Evolutionary conservation across 257 asterid genomes (phyloP).

Genomic region (Solanum pinnatisectum): DNA sequence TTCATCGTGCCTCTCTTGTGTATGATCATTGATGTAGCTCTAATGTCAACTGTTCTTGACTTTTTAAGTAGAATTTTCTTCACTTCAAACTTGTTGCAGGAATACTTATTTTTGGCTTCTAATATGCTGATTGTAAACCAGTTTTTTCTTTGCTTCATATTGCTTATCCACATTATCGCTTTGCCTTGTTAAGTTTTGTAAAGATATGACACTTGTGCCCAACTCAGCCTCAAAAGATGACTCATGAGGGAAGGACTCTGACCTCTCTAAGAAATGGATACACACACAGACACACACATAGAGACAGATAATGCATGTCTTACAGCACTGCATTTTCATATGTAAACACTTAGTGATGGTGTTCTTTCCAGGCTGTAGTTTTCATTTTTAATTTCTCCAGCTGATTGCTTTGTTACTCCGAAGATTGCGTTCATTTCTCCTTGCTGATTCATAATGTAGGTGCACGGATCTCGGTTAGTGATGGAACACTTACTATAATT

Average conservation of each 20-base stretch:
- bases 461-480: conserved; percentile 75
- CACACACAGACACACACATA: neutral
- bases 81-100: neutral
- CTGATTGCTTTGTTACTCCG: neutral
- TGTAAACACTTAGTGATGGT: neutral
- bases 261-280: neutral
- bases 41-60: neutral
- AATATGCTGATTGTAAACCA: neutral
- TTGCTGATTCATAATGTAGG: conserved; percentile 41
- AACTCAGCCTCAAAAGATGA: neutral
- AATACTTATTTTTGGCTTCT: neutral
- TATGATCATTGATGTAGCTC: neutral
- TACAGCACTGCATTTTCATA: neutral
- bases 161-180: neutral
- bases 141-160: neutral
- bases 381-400: neutral
- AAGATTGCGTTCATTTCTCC: neutral
- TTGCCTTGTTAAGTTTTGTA: neutral
- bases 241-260: neutral
- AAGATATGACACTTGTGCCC: neutral
- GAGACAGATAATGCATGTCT: neutral
- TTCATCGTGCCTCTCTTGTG: neutral
- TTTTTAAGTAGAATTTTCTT: neutral
- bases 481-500: conserved; percentile 64
- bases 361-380: neutral